phyloP scores from a whole-genome alignment of 306 rosid species.

The Alnus glutinosa region DNA sequence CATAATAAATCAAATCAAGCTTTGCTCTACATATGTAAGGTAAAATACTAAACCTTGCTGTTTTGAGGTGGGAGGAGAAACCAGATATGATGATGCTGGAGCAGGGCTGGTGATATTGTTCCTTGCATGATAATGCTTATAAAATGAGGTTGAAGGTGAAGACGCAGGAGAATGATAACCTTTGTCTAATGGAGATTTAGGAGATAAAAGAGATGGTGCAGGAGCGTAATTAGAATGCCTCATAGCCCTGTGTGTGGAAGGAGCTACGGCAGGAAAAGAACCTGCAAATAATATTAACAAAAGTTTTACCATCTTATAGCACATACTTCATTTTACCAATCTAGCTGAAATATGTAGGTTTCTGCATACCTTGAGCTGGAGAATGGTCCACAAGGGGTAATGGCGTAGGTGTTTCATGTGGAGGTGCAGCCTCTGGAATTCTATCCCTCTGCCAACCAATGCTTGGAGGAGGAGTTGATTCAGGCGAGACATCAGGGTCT shows the following conservation, averaged over 20 bases:
- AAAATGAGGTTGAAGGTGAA: constrained; percentile 45
- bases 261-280: constrained; percentile 45
- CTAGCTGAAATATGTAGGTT: constrained; percentile 25
- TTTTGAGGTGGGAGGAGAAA: constrained; percentile 51
- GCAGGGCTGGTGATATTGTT: constrained; percentile 56
- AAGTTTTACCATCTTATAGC: neutral
- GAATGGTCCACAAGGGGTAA: constrained; percentile 39
- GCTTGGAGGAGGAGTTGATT: constrained; percentile 50
- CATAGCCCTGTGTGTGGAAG: constrained; percentile 39
- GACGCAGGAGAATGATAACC: constrained; percentile 47
- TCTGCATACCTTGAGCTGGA: constrained; percentile 47
- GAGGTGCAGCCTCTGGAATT: constrained; percentile 51
- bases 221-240: constrained; percentile 46
- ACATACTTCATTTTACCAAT: constrained; percentile 8
- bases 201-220: constrained; percentile 43
- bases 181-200: constrained; percentile 44
- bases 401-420: constrained; percentile 40
- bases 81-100: constrained; percentile 53
- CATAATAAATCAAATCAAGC: neutral
- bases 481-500: constrained; percentile 66
- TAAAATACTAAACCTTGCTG: constrained; percentile 50
- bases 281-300: constrained; percentile 15
- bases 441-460: constrained; percentile 34
- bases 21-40: neutral
- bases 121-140: constrained; percentile 50